Conservation (phyloP, 768 basidiomycete genomes). For the Rhizopogon rudus region DNA sequence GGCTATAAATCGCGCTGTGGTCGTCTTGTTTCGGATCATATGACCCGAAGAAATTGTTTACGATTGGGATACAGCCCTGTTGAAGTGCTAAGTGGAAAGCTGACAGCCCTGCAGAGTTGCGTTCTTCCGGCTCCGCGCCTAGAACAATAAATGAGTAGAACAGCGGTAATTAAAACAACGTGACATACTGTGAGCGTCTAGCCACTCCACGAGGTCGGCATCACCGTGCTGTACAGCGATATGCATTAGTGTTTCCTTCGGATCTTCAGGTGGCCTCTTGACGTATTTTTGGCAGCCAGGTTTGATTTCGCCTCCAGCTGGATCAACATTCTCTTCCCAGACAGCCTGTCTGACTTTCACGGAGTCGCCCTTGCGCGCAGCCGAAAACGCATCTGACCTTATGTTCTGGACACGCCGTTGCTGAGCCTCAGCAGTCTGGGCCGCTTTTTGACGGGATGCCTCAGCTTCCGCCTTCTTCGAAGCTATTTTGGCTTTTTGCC, state of each 20-base stretch:
- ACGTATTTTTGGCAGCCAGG: constrained; percentile 50
- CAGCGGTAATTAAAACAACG: constrained; percentile 17
- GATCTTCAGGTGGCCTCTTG: constrained; percentile 41
- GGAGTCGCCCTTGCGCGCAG: constrained; percentile 52
- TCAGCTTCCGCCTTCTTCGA: constrained; percentile 54
- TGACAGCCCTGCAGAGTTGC: constrained; percentile 51
- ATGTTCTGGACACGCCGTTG: constrained; percentile 47
- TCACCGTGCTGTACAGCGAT: constrained; percentile 57
- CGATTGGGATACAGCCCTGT: constrained; percentile 44
- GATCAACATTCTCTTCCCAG: constrained; percentile 68
- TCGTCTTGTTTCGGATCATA: constrained; percentile 55
- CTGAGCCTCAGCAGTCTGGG: constrained; percentile 41
- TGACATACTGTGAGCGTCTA: constrained; percentile 64
- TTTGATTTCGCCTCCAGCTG: constrained; percentile 66
- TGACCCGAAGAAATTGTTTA: constrained; percentile 56
- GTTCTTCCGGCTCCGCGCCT: constrained; percentile 75
- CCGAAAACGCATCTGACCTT: constrained; percentile 61
- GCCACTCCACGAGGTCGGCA: constrained; percentile 57
- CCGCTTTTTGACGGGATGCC: constrained; percentile 40
- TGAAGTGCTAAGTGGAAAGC: constrained; percentile 64
- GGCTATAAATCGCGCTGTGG: constrained; percentile 41
- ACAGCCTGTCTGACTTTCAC: constrained; percentile 57
- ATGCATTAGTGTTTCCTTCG: constrained; percentile 65
- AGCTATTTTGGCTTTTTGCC: constrained; percentile 50
- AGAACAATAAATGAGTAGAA: constrained; percentile 12